Evolutionary conservation across 2,329 filamentous ascomycete species (phyloP).

Genomic region (Colletotrichum lentis): DNA sequence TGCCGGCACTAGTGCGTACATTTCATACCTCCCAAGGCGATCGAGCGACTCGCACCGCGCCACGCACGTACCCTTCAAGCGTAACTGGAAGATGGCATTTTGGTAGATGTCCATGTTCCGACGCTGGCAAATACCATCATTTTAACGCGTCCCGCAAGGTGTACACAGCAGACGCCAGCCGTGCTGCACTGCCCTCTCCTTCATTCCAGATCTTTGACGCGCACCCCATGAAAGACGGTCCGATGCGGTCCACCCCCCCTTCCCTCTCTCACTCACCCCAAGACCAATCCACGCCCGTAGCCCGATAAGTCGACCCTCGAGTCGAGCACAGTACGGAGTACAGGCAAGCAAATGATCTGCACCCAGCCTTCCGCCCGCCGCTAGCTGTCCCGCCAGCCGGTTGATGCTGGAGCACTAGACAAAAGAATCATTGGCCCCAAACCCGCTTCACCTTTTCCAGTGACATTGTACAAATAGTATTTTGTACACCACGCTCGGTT

Average conservation of each 20-base stretch:
- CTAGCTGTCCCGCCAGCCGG: slow-evolving; percentile 1
- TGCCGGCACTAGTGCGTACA: not conserved
- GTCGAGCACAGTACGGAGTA: slow-evolving; percentile 19
- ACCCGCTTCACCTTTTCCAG: slow-evolving; percentile 1
- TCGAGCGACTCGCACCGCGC: not conserved
- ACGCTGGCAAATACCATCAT: slow-evolving; percentile 32
- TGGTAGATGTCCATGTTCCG: slow-evolving; percentile 30
- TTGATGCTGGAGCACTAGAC: not conserved
- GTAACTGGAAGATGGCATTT: slow-evolving; percentile 34
- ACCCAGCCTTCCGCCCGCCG: not conserved
- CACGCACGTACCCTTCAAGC: slow-evolving; percentile 11
- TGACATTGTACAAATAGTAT: too few species aligned
- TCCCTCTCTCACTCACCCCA: not conserved
- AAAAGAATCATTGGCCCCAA: not conserved
- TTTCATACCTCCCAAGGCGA: not conserved
- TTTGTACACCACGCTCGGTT: not conserved
- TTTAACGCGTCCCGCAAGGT: slow-evolving; percentile 4
- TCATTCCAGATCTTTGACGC: slow-evolving; percentile 1
- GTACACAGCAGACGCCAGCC: slow-evolving; percentile 29
- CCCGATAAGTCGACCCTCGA: slow-evolving; percentile 11
- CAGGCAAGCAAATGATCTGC: slow-evolving; percentile 1
- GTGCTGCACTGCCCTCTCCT: slow-evolving; percentile 26
- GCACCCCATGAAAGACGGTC: slow-evolving; percentile 7
- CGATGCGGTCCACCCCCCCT: slow-evolving; percentile 11
- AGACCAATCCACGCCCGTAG: slow-evolving; percentile 4